A percentile compares a stretch with the other conserved stretches of the same genome.
These are phyloP conservation scores for Hevea brasiliensis DNA, from an alignment of 345 rosid genomes.

Conservation along the genomic window DNA sequence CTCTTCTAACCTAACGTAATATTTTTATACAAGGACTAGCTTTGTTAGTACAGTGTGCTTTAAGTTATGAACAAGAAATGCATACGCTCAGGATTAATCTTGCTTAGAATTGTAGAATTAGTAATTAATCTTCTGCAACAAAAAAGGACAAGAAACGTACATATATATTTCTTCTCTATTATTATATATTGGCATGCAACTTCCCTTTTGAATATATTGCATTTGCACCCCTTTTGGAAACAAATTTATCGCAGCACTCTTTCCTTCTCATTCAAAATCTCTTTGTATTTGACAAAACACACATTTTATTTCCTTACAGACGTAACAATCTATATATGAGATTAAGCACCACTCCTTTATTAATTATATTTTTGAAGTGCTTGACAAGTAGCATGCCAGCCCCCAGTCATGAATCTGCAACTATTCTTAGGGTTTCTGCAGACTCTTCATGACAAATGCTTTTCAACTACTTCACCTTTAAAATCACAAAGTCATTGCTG, in stretches of 20 bases:
- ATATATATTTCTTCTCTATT: no score
- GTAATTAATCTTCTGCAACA: no score
- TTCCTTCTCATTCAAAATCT: not conserved
- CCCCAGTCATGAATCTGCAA: slow-evolving; percentile 22
- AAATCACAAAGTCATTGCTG: slow-evolving; percentile 8
- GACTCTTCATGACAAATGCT: slow-evolving; percentile 33
- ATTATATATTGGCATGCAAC: slow-evolving; percentile 26
- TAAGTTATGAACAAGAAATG: not conserved
- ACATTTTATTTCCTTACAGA: no score
- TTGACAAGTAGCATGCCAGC: slow-evolving; percentile 47
- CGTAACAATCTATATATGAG: no score
- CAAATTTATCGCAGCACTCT: slow-evolving; percentile 26
- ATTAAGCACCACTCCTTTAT: slow-evolving; percentile 18
- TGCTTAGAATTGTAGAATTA: not conserved
- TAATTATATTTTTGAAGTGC: slow-evolving; percentile 41
- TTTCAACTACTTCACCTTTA: slow-evolving; percentile 35
- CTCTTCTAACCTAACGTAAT: slow-evolving; percentile 15
- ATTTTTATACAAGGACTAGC: not conserved
- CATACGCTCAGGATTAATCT: slow-evolving; percentile 18
- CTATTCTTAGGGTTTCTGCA: slow-evolving; percentile 11
- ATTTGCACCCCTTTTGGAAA: slow-evolving; percentile 35
- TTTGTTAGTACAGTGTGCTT: not conserved
- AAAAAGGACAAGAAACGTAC: no score
- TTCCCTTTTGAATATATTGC: slow-evolving; percentile 34
- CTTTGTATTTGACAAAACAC: not conserved